A percentile compares a stretch with the other conserved stretches of the same genome.
phyloP scores from a whole-genome alignment of 2,329 filamentous ascomycete genomes.

The Coniella lustricola region DNA sequence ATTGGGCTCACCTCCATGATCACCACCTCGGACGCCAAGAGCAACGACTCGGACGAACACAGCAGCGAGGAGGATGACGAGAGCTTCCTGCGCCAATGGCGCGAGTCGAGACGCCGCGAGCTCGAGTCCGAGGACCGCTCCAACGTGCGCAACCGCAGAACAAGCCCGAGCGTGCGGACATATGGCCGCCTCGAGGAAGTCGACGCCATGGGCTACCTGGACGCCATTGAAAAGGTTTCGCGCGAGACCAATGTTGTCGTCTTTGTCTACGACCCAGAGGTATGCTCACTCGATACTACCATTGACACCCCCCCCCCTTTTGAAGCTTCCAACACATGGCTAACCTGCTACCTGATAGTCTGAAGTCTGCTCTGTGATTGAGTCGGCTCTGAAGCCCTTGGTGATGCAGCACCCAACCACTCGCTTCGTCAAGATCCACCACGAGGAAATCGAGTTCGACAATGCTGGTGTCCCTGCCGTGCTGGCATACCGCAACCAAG shows the following conservation, averaged over 20 bases:
- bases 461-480: slow-evolving; percentile 80
- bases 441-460: slow-evolving; percentile 91
- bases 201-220: slow-evolving; percentile 87
- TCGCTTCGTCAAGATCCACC: slow-evolving; percentile 86
- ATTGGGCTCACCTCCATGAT: slow-evolving; percentile 37
- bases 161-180: slow-evolving; percentile 67
- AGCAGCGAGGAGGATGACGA: slow-evolving; percentile 65
- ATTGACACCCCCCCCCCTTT: not conserved
- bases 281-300: slow-evolving; percentile 38
- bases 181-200: slow-evolving; percentile 79
- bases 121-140: slow-evolving; percentile 54
- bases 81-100: slow-evolving; percentile 76
- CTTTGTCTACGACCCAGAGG: slow-evolving; percentile 83
- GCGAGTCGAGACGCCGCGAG: slow-evolving; percentile 71
- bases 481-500: slow-evolving; percentile 77
- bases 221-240: slow-evolving; percentile 86
- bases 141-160: slow-evolving; percentile 56
- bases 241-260: slow-evolving; percentile 81
- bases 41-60: slow-evolving; percentile 38
- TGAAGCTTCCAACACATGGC: not conserved
- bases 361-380: slow-evolving; percentile 69
- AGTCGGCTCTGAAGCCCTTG: slow-evolving; percentile 68
- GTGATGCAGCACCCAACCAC: slow-evolving; percentile 63
- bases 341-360: slow-evolving; percentile 49
- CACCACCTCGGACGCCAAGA: slow-evolving; percentile 18